Base-by-base conservation (phyloP, 2,329 filamentous ascomycete species). In the Penicillium paneum region DNA sequence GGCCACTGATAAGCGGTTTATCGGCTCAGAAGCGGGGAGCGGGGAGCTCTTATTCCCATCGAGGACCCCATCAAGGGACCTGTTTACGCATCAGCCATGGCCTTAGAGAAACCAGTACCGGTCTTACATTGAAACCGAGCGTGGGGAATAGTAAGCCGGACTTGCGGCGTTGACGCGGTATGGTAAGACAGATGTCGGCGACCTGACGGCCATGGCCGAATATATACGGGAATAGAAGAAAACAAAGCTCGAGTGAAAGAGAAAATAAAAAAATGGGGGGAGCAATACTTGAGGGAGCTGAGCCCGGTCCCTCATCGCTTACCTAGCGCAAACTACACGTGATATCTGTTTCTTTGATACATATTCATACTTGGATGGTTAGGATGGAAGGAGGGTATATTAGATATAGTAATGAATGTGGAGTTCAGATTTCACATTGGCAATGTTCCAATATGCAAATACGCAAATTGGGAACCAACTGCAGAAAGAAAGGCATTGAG, bases 141-240 rank as follows among this genome's bases (percentile, higher is more conserved):
- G 50, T 41, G 52, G 44, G 54, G 57, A 60, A 41, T 39, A 40
- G 43, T 52, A 52, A 31, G 28, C 34, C n/a, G 55, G 52, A 44
- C 46, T 55, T 44, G 57, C 42, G n/a, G 61, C 32, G 29, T 64
- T 58, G 45, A 29, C 26, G 28, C 45, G 60, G 52, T 60, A 60
- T 17, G 64, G 56, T 50, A 67, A 57, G 28, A 64, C 57, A 50
- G 67, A 60, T 48, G 65, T 43, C 26, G 66, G 66, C 42, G 67
- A 66, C 57, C 61, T 65, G 42, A 68, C 63, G 51, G 67, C 65
- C 64, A 67, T 67, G 54, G 61, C 61, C 58, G 49, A 57, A 17
- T 51, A 21, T 52, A 46, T 38, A 50, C 34, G 32, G 42, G 21
- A 24, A 24, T 39, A 32, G 29, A 26, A 44, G 42, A 39, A 43